These are phyloP conservation scores for Ophiognomonia clavigignenti-juglandacearum DNA, from an alignment of 2,329 filamentous ascomycete species.

Conservation along the genomic window DNA sequence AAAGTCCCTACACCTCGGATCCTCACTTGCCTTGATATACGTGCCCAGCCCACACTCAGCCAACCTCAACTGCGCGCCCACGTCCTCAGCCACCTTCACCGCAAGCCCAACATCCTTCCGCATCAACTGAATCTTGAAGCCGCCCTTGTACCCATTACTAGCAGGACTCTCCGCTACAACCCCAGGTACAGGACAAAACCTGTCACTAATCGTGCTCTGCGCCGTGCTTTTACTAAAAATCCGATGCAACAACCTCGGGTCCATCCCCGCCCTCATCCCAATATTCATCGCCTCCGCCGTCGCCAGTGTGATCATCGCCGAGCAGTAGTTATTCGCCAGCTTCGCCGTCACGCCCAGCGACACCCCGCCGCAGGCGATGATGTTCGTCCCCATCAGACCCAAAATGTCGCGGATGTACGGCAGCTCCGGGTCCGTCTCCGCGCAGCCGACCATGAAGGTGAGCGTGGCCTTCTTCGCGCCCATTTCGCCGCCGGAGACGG, in stretches of 20 bases:
- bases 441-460: conserved; percentile 30
- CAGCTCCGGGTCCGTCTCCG: conserved; percentile 30
- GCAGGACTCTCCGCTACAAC: conserved; percentile 26
- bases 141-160: conserved; percentile 34
- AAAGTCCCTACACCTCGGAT: conserved; percentile 45
- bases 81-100: conserved; percentile 46
- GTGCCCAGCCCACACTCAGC: conserved; percentile 44
- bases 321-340: conserved; percentile 58
- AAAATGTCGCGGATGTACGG: conserved; percentile 38
- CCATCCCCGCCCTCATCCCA: conserved; percentile 47
- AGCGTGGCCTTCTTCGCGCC: conserved; percentile 25
- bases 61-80: conserved; percentile 44
- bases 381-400: conserved; percentile 45
- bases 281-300: conserved; percentile 55
- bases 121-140: conserved; percentile 57
- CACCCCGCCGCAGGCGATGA: conserved; percentile 52
- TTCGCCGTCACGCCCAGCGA: conserved; percentile 54
- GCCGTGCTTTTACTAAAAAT: conserved; percentile 25
- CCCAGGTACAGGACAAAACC: conserved; percentile 29
- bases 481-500: conserved; percentile 26
- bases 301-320: conserved; percentile 54
- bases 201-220: conserved; percentile 27
- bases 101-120: conserved; percentile 53
- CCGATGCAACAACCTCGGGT: conserved; percentile 38
- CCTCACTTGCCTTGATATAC: conserved; percentile 46